Evolutionary conservation across 345 rosid species (phyloP).

Genomic region (Euphorbia peplus): DNA sequence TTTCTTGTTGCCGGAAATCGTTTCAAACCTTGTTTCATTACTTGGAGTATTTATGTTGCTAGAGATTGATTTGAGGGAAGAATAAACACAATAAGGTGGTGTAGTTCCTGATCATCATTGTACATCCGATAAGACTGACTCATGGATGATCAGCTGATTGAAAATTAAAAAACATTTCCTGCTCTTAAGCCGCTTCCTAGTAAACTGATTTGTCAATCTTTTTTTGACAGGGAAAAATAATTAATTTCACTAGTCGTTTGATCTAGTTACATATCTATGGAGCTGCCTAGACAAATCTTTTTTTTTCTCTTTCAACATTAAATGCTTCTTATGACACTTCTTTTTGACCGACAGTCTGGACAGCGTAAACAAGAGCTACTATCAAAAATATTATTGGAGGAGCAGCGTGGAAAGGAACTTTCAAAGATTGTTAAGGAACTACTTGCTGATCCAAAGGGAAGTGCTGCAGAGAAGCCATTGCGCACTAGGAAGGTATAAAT

Average conservation of each 20-base stretch:
- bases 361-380: conserved; percentile 67
- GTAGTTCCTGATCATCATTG: not conserved
- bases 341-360: conserved; percentile 56
- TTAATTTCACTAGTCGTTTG: not conserved
- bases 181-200: conserved; percentile 6
- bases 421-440: conserved; percentile 58
- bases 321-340: conserved; percentile 10
- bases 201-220: not conserved
- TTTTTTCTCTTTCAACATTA: not conserved
- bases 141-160: not conserved
- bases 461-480: conserved; percentile 38
- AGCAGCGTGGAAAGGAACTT: conserved; percentile 59
- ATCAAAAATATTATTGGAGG: conserved; percentile 65
- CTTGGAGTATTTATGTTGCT: not conserved
- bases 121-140: not conserved
- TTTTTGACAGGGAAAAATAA: conserved; percentile 2
- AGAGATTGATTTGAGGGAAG: not conserved
- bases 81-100: not conserved
- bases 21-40: not conserved
- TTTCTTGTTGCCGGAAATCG: not conserved
- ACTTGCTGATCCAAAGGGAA: conserved; percentile 46
- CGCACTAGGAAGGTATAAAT: conserved; percentile 51
- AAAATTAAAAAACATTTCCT: not conserved
- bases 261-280: not conserved
- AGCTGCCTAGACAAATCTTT: not conserved